Evolutionary conservation across 805 yeast species (phyloP).

Genomic region (Yamadazyma endophytica): DNA sequence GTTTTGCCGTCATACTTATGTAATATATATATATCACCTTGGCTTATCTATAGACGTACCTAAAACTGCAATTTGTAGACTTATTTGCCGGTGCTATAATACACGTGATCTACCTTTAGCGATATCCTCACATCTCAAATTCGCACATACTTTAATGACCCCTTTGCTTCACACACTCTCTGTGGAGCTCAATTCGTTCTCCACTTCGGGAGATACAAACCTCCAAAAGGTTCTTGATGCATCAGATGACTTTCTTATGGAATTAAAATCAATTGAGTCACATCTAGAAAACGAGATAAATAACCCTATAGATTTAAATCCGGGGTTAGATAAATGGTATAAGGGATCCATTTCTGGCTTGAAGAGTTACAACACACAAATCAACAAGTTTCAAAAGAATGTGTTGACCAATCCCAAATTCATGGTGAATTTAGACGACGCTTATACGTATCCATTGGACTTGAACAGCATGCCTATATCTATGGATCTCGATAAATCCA

Average conservation of each 20-base stretch:
- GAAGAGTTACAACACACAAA: conserved; percentile 32
- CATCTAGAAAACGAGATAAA: conserved; percentile 1
- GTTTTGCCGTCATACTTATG: too few relatives aligned
- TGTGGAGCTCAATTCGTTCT: conserved; percentile 1
- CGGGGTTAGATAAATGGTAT: conserved; percentile 25
- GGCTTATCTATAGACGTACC: too few relatives aligned
- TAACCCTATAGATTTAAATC: background rate
- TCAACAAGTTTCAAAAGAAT: conserved; percentile 31
- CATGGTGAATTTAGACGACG: conserved; percentile 33
- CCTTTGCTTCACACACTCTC: conserved; percentile 1
- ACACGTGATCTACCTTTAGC: too few relatives aligned
- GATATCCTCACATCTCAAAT: too few relatives aligned
- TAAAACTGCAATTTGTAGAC: too few relatives aligned
- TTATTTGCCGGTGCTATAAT: too few relatives aligned
- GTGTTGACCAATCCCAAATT: conserved; percentile 24
- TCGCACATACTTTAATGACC: too few relatives aligned
- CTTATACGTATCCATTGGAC: conserved; percentile 35
- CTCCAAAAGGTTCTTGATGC: conserved; percentile 16
- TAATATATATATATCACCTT: too few relatives aligned
- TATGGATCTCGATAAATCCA: conserved; percentile 7
- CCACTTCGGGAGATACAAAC: conserved; percentile 16
- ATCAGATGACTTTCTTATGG: conserved; percentile 19
- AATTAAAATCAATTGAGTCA: conserved; percentile 11
- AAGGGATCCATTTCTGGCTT: conserved; percentile 27
- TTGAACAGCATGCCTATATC: conserved; percentile 23